Percentiles rank a stretch among this genome's conserved stretches.
Evolutionary conservation across 1,139 yeast species (phyloP).

Genomic region (Zygosaccharomyces pseudobailii): DNA sequence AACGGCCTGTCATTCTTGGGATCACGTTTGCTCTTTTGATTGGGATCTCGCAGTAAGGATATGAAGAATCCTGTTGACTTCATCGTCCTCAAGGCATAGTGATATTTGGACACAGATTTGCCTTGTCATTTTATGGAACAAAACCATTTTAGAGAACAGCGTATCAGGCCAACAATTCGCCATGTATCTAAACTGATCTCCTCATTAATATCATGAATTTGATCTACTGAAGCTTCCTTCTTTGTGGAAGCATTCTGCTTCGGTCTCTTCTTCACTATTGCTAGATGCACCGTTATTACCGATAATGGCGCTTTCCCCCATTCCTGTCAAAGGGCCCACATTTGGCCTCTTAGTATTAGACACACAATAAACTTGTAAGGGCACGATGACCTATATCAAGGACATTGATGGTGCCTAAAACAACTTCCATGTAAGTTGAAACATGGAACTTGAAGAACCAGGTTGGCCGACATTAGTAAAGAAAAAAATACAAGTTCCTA

Average conservation of each 20-base stretch:
- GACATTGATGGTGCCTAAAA: slow-evolving; percentile 43
- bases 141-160: slow-evolving; percentile 36
- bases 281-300: slow-evolving; percentile 23
- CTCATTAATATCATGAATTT: slow-evolving; percentile 15
- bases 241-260: slow-evolving; percentile 10
- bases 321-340: slow-evolving; percentile 41
- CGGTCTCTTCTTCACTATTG: slow-evolving; percentile 24
- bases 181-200: slow-evolving; percentile 31
- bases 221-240: slow-evolving; percentile 15
- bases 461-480: slow-evolving; percentile 29
- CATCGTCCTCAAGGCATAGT: slow-evolving; percentile 51
- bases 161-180: slow-evolving; percentile 37
- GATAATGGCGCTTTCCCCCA: slow-evolving; percentile 28
- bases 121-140: slow-evolving; percentile 35
- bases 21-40: slow-evolving; percentile 17
- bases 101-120: slow-evolving; percentile 41
- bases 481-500: slow-evolving; percentile 38
- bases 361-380: slow-evolving; percentile 50
- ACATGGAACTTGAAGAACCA: slow-evolving; percentile 31
- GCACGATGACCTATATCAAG: slow-evolving; percentile 48
- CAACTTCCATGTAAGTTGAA: slow-evolving; percentile 41
- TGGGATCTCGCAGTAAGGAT: slow-evolving; percentile 37
- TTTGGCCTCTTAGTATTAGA: slow-evolving; percentile 41
- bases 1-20: slow-evolving; percentile 8
- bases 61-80: slow-evolving; percentile 46